phyloP scores from a whole-genome alignment of 2,329 filamentous ascomycete species.

The Magnaporthiopsis poae region DNA sequence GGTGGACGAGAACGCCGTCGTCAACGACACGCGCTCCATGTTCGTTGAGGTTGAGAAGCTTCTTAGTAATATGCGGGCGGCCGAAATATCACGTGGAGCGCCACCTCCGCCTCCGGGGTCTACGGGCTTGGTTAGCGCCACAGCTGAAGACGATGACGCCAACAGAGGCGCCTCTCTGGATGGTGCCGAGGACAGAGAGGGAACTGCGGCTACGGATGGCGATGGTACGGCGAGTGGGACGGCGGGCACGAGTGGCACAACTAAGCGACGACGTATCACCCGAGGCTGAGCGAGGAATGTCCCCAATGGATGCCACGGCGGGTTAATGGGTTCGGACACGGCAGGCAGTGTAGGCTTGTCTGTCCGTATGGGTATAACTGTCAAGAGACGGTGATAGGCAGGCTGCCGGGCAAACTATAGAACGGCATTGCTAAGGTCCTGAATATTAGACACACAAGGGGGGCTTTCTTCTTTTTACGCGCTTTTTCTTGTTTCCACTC shows the following conservation, averaged over 20 bases:
- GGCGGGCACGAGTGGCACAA: constrained; percentile 12
- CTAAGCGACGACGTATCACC: constrained; percentile 17
- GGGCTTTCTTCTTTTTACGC: not conserved
- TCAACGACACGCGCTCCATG: constrained; percentile 82
- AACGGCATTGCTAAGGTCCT: not conserved
- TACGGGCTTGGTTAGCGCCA: constrained; percentile 6
- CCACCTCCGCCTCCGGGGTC: constrained; percentile 22
- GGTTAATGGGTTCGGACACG: not conserved
- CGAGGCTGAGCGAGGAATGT: constrained; percentile 10
- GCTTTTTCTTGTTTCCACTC: not conserved
- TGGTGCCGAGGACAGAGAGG: constrained; percentile 12
- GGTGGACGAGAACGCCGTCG: constrained; percentile 73
- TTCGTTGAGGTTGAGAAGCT: constrained; percentile 76
- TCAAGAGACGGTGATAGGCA: not conserved
- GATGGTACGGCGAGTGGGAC: not conserved
- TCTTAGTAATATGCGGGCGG: constrained; percentile 64
- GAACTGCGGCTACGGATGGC: constrained; percentile 1
- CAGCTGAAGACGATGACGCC: constrained; percentile 9
- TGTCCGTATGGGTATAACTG: not conserved
- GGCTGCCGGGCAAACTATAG: not conserved
- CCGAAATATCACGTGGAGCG: constrained; percentile 48
- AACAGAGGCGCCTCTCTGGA: constrained; percentile 6
- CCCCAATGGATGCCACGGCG: not conserved
- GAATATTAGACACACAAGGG: not conserved
- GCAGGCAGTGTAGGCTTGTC: not conserved